Evolutionary conservation across 2,329 filamentous ascomycete genomes (phyloP), one percentile per base, ranked within the genome.

Genomic region (Trichoderma endophyticum): DNA sequence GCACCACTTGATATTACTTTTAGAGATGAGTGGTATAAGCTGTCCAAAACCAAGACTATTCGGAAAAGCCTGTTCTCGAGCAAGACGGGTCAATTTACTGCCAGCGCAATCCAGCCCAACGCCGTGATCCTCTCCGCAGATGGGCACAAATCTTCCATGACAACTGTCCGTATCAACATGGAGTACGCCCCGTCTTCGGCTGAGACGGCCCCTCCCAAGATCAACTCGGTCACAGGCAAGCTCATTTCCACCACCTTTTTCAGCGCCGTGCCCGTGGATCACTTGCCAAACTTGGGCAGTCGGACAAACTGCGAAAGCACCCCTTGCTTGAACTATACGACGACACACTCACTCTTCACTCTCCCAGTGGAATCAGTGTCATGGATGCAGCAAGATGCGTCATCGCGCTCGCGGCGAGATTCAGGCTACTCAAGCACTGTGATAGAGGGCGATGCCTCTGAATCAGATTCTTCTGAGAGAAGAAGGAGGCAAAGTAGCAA

Each of bases 181-280:
- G 80, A 80, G 71, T 89, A 88, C 73, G 82, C 82, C 70, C 84
- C 87, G 0, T 76, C 80, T 1, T 81, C 83, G 3, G 75, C 80
- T 66, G 84, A 85, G 54, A 78, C 82, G 3, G 74, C 79, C 2
- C 84, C 86, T 6, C 87, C 87, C 51, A 85, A 82, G 76, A 78
- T 89, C 73, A 84, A 83, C 48, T 81, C 80, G 2, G 81, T 88
- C 9, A 80, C 84, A 4, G 83, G 83, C 71, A 89, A 89, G 79
- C 76, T 90, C 34, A 81, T 82, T 1, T 82, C 86, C 0, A 83
- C 85, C 70, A 89, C 87, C 7, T 89, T 83, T 79, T 89, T 84
- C 77, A 84, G 85, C 73, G 81, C 82, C 4, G 80, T 81, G 6
- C 83, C 84, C 36, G 83, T 86, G 74, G 78, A 80, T 43, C 76